These are phyloP conservation scores for Hygrophorus pudorinus DNA, from an alignment of 768 basidiomycete genomes.

Conservation along the genomic window DNA sequence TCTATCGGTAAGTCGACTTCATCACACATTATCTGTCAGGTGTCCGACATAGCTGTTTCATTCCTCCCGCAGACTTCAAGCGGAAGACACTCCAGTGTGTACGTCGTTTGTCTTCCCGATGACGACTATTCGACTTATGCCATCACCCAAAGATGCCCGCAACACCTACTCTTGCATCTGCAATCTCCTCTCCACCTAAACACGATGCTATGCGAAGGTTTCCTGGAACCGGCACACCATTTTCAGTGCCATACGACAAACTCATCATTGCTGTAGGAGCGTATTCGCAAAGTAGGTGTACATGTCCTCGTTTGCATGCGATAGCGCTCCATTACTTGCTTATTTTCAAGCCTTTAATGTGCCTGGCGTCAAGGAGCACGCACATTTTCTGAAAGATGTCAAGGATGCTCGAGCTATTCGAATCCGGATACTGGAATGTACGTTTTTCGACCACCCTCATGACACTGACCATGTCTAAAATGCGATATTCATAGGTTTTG, in stretches of 20 bases:
- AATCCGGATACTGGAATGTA: slow-evolving; percentile 65
- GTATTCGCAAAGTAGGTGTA: slow-evolving; percentile 64
- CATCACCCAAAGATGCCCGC: slow-evolving; percentile 43
- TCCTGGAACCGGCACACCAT: slow-evolving; percentile 26
- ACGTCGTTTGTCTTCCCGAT: slow-evolving; percentile 13
- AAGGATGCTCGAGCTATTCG: slow-evolving; percentile 66
- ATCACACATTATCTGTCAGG: too few species aligned
- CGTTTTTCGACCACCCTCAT: slow-evolving; percentile 8
- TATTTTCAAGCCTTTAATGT: slow-evolving; percentile 60
- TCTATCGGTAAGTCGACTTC: slow-evolving; percentile 37
- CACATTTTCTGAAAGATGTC: slow-evolving; percentile 75
- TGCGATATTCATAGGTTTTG: slow-evolving; percentile 43
- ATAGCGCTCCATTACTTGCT: too few species aligned
- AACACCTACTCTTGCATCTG: slow-evolving; percentile 33
- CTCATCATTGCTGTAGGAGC: slow-evolving; percentile 80
- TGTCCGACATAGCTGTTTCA: slow-evolving; percentile 1
- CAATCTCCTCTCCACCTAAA: slow-evolving; percentile 11
- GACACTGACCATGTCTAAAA: neutral
- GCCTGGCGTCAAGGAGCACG: slow-evolving; percentile 73
- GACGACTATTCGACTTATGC: neutral
- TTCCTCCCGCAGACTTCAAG: slow-evolving; percentile 38
- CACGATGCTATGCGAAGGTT: slow-evolving; percentile 8
- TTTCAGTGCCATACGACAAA: slow-evolving; percentile 65
- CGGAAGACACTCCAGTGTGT: slow-evolving; percentile 53
- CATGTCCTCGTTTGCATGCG: neutral